Evolutionary conservation across 2,329 filamentous ascomycete species (phyloP).

Genomic region (Pseudogymnoascus sp.): DNA sequence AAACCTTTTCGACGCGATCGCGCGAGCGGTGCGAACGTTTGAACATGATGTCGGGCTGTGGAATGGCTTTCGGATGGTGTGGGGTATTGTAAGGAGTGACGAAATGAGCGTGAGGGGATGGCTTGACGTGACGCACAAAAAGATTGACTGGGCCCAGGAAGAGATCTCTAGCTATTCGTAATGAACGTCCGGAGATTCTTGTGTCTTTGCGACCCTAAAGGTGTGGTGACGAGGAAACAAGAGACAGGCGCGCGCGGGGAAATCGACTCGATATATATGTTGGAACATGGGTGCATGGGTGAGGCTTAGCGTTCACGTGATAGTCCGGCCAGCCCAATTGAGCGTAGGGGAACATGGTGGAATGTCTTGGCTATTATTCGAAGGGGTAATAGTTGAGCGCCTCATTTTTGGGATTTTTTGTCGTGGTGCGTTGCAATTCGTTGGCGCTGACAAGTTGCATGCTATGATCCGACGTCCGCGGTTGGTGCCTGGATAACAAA

Average conservation of each 20-base stretch:
- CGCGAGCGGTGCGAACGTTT: conserved; percentile 82
- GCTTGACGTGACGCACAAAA: conserved; percentile 30
- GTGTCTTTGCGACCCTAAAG: conserved; percentile 30
- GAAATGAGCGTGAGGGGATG: conserved; percentile 27
- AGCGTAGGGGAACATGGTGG: background rate
- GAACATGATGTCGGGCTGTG: conserved; percentile 57
- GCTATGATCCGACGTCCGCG: conserved; percentile 2
- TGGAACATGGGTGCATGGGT: conserved; percentile 4
- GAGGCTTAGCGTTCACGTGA: conserved; percentile 9
- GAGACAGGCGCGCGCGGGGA: conserved; percentile 14
- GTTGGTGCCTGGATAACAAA: conserved; percentile 7
- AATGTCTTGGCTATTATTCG: background rate
- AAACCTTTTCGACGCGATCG: conserved; percentile 82
- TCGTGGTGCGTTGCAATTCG: conserved; percentile 8
- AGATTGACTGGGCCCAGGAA: conserved; percentile 32
- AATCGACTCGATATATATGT: conserved; percentile 13
- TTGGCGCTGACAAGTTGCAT: background rate
- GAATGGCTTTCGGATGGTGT: conserved; percentile 17
- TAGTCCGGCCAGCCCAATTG: conserved; percentile 3
- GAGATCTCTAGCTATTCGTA: conserved; percentile 29
- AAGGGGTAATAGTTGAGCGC: conserved; percentile 1
- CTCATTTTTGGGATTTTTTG: conserved; percentile 8
- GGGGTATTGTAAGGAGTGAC: conserved; percentile 26
- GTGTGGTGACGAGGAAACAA: conserved; percentile 28
- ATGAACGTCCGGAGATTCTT: conserved; percentile 31